These are phyloP conservation scores for Lactarius vividus DNA, from an alignment of 768 basidiomycete genomes.

Conservation along the genomic window DNA sequence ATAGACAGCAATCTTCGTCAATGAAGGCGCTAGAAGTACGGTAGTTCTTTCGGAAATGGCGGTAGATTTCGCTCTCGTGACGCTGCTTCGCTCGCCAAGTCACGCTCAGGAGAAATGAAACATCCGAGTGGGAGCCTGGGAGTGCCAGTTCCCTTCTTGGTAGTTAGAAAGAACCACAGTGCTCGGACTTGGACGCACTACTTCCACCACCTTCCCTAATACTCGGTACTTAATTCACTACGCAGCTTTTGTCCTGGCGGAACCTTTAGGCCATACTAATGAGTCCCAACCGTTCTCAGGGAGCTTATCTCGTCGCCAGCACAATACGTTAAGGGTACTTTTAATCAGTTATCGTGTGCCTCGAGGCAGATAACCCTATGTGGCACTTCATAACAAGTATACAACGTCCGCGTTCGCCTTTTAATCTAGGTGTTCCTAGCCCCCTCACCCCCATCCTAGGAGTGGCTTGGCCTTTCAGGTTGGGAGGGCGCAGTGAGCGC, in stretches of 20 bases:
- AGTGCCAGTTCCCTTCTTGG: not conserved
- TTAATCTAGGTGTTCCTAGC: not conserved
- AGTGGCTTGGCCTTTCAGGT: not conserved
- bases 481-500: not conserved
- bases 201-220: not conserved
- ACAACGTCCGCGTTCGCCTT: not conserved
- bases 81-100: not conserved
- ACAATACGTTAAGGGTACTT: not conserved
- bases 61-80: not conserved
- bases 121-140: not conserved
- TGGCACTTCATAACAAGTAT: not conserved
- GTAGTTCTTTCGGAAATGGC: not conserved
- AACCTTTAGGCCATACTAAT: not conserved
- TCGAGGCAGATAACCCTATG: not conserved
- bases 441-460: no score
- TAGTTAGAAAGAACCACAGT: not conserved
- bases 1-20: not conserved
- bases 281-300: not conserved
- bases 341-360: not conserved
- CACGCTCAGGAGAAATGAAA: not conserved
- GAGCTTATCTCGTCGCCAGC: not conserved
- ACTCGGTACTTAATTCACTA: not conserved
- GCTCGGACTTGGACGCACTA: not conserved
- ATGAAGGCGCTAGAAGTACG: not conserved
- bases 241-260: not conserved